Base-by-base conservation (phyloP, 2,329 filamentous ascomycete species). In the Sclerotinia sclerotiorum region DNA sequence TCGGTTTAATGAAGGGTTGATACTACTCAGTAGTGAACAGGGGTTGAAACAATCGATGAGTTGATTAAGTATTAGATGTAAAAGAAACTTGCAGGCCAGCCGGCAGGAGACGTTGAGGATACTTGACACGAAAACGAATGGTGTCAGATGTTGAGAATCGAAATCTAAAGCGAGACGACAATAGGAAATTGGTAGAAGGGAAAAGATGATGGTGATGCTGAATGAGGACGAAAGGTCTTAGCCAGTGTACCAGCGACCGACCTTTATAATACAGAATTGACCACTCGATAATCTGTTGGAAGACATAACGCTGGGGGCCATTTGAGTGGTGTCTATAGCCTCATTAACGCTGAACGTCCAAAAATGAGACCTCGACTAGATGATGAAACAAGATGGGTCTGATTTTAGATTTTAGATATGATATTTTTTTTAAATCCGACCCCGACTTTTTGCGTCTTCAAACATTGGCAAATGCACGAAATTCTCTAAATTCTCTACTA, bases 231-330 rank as follows among this genome's bases (percentile, higher is more conserved):
- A 68, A 68, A 65, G 66, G 66, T 57, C 66, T 68, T 54, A 68
- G 66, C 66, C 66, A 68, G 60, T 56, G 65, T 46, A 65, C 60
- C 52, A 44, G 58, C 58, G 58, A 65, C 58, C 60, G 51, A 42
- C 60, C 60, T 68, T 68, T 68, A 68, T 68, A 68, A 68, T 68
- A 57, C 60, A 57, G 24, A 57, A 68, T 65, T 49, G 49, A 68
- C 42, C 51, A 68, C 51, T 65, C 52, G 60, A 54, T 35, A 44
- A 49, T 64, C 44, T 68, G 66, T 68, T 68, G 44, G 66, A 68
- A 65, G 11, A 24, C 11, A 57, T 64, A 32, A 65, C 29, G 17
- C 58, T 49, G 60, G 66, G 66, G 60, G 60, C 60, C 52, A 55
- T 64, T 56, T 56, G 39, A 51, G 29, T 65, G 60, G 58, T 65